Conservation (phyloP, 768 basidiomycete species). For the Leccinum imitatum region DNA sequence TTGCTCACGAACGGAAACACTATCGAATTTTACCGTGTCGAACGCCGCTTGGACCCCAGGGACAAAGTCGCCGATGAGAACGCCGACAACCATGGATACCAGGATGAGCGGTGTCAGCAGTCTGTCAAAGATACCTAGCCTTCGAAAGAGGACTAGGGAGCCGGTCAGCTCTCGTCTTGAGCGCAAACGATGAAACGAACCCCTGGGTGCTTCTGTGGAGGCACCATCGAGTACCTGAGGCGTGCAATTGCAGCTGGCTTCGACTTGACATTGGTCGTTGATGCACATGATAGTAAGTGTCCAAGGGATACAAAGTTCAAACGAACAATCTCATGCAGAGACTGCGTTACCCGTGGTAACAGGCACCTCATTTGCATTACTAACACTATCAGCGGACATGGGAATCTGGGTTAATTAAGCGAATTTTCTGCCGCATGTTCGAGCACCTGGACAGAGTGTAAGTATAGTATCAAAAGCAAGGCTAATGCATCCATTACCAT, state of each 20-base stretch:
- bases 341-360: no score
- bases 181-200: slow-evolving; percentile 1
- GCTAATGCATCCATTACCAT: no score
- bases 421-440: no score
- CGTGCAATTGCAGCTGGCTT: background rate
- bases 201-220: background rate
- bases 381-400: no score
- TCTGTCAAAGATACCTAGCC: slow-evolving; percentile 54
- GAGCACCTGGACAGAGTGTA: no score
- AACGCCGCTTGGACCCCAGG: slow-evolving; percentile 60
- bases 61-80: slow-evolving; percentile 70
- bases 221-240: background rate
- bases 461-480: no score
- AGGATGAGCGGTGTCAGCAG: slow-evolving; percentile 67
- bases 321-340: no score
- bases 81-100: slow-evolving; percentile 71
- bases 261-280: background rate
- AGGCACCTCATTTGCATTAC: no score
- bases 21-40: slow-evolving; percentile 58
- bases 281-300: slow-evolving; percentile 1
- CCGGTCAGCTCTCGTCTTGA: background rate
- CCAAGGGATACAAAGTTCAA: no score
- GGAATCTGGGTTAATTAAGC: no score
- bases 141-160: slow-evolving; percentile 37
- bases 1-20: slow-evolving; percentile 75